Base-by-base conservation (phyloP, 2,329 filamentous ascomycete species). In the Verruconis gallopava region DNA sequence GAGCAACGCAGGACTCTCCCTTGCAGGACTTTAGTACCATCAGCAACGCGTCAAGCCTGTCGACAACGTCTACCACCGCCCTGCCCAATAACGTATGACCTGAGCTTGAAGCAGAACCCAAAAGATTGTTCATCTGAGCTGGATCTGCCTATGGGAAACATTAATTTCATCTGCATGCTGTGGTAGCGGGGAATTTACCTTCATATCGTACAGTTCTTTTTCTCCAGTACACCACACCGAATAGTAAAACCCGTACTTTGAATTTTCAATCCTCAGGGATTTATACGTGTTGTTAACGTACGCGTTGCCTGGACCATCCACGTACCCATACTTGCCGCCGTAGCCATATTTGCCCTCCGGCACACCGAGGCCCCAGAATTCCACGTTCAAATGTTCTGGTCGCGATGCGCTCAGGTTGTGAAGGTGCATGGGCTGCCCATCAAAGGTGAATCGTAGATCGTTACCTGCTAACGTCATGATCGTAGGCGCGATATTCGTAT, bases 361-460 rank as follows among this genome's bases (percentile, higher is more conserved):
- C 22, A 42, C 18, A 2, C 17, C 38, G 9, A 39, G 15, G 14
- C 62, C 59, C 63, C 63, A 66, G 38, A 55, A 61, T 45, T 65
- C 63, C n/a, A 65, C 53, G 21, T 59, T 57, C 21, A 63, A 55
- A 46, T 63, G 60, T 38, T 64, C 61, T 11, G 49, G 50, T 5
- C 14, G 5, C 49, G 45, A 4, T 12, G 2, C 12, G 47, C 21
- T 3, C 48, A 55, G 3, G 9, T 47, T 20, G 3, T 48, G 56
- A 1, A 61, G 38, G 2, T 60, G 58, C 15, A 64, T 59, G 1
- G 53, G 44, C 2, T 45, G 41, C 2, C 61, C 61, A 35, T 63
- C 61, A 19, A 61, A 57, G 21, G 55, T 53, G 13, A 46, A 46
- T 35, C 53, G 49, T 2, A 48, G 36, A 5, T 49, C 47, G 5